Evolutionary conservation across 805 yeast species (phyloP).

Genomic region (Candida glaebosa): DNA sequence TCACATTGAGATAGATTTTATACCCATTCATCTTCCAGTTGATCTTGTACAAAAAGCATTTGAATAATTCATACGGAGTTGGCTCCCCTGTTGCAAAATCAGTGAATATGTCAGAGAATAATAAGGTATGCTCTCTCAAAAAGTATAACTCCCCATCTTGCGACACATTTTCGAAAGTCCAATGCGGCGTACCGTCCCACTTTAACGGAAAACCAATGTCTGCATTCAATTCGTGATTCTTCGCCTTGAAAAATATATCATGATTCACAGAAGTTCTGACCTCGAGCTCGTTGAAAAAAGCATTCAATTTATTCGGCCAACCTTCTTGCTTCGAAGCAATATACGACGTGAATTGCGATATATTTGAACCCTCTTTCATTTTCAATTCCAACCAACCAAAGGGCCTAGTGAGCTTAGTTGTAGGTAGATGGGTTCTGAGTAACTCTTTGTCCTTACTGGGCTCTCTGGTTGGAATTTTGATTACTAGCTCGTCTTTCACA

Average conservation of each 20-base stretch:
- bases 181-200: constrained; percentile 78
- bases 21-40: constrained; percentile 58
- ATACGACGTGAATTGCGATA: constrained; percentile 46
- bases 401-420: constrained; percentile 44
- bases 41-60: constrained; percentile 64
- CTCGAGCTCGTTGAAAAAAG: constrained; percentile 54
- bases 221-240: constrained; percentile 50
- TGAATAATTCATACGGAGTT: constrained; percentile 68
- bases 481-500: constrained; percentile 60
- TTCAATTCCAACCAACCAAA: constrained; percentile 92
- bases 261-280: constrained; percentile 85
- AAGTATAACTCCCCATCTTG: constrained; percentile 56
- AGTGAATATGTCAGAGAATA: constrained; percentile 65
- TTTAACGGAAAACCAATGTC: constrained; percentile 66
- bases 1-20: constrained; percentile 69
- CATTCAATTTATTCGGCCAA: constrained; percentile 46
- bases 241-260: constrained; percentile 66
- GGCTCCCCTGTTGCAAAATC: constrained; percentile 78
- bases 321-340: constrained; percentile 52
- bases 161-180: constrained; percentile 60
- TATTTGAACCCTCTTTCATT: constrained; percentile 49
- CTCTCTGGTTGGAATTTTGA: constrained; percentile 83
- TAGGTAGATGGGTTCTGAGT: constrained; percentile 11
- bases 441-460: constrained; percentile 62
- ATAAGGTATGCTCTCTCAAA: constrained; percentile 75